Evolutionary conservation across 441 rosid species (phyloP), one percentile per base, ranked within the genome.

Genomic region (Rhodomyrtus psidioides): DNA sequence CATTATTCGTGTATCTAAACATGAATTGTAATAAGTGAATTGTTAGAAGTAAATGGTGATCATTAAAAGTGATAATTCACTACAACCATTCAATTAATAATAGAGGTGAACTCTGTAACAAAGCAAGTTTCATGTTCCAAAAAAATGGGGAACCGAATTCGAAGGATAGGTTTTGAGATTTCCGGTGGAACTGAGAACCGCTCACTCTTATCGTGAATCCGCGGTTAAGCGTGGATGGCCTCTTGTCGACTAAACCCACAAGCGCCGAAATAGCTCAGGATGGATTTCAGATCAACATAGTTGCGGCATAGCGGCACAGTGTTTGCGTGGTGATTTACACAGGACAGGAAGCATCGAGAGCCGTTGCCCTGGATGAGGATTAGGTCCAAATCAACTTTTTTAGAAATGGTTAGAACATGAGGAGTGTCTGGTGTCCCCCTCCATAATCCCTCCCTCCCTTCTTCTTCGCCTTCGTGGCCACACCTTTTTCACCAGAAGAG

Each of bases 371-470:
- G 27, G 89, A 84, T 84, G 82, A 82, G 87, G 84, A 84, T 87
- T 90, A 84, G 90, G 88, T 89, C 90, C 90, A 90, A 91, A 85
- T 83, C 24, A 84, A 57, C 90, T 65, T 86, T 90, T 86, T 89
- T 88, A 74, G 89, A 85, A 88, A 53, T 86, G 75, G 79, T 65
- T 65, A 65, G 79, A 34, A 65, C 79, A 65, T 2, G n/a, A 34
- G 12, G 10, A 17, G 85, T 74, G 55, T n/a, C n/a, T n/a, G n/a
- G n/a, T 54, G 6, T 46, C 76, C 19, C 75, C 39, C 86, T 82
- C 57, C 82, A 60, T n/a, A n/a, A n/a, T 83, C 46, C 46, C 49
- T 34, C 79, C 44, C 86, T 82, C 55, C 82, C 74, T 83, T 49
- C 90, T 85, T 91, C 88, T 85, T 87, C 88, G 81, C 88, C 88